Conservation (phyloP, 1,284 basidiomycete species). For the Ganoderma boninense region DNA sequence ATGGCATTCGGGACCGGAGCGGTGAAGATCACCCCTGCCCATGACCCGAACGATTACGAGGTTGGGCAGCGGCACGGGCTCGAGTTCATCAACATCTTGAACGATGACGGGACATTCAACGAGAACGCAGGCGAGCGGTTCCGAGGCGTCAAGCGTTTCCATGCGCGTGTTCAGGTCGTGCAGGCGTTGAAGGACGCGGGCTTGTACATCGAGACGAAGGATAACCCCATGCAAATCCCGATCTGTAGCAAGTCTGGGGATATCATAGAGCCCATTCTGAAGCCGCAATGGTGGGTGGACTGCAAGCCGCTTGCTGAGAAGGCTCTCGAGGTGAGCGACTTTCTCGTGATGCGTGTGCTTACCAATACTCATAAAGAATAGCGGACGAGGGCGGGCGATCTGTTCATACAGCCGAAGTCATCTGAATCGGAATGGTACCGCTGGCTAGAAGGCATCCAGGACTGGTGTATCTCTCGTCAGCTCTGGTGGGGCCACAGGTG, state of each 20-base stretch:
- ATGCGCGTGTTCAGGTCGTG: conserved; percentile 87
- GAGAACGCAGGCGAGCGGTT: conserved; percentile 87
- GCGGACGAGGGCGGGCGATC: conserved; percentile 89
- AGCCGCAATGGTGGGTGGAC: conserved; percentile 99
- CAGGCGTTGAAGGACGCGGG: conserved; percentile 89
- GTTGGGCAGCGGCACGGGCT: conserved; percentile 91
- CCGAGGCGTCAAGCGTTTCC: conserved; percentile 97
- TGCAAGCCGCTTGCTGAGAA: conserved; percentile 94
- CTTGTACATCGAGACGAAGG: conserved; percentile 91
- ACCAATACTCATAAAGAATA: conserved; percentile 40
- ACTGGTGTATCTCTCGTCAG: conserved; percentile 99
- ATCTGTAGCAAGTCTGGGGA: conserved; percentile 97
- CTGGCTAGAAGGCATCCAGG: conserved; percentile 96
- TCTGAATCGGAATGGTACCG: conserved; percentile 97
- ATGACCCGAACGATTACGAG: conserved; percentile 98
- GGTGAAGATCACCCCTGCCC: conserved; percentile 99
- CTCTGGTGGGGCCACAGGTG: conserved; percentile 99
- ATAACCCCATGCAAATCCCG: conserved; percentile 96
- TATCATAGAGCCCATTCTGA: conserved; percentile 94
- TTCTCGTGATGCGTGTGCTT: not conserved
- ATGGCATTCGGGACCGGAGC: conserved; percentile 99
- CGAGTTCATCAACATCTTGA: conserved; percentile 95
- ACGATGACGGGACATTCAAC: conserved; percentile 98
- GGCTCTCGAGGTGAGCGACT: conserved; percentile 73
- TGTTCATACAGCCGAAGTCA: conserved; percentile 83